Percentiles rank a stretch among this genome's conserved stretches.
These are phyloP conservation scores for Hypoxylon perforatum DNA, from an alignment of 495 filamentous ascomycete genomes.

Conservation along the genomic window DNA sequence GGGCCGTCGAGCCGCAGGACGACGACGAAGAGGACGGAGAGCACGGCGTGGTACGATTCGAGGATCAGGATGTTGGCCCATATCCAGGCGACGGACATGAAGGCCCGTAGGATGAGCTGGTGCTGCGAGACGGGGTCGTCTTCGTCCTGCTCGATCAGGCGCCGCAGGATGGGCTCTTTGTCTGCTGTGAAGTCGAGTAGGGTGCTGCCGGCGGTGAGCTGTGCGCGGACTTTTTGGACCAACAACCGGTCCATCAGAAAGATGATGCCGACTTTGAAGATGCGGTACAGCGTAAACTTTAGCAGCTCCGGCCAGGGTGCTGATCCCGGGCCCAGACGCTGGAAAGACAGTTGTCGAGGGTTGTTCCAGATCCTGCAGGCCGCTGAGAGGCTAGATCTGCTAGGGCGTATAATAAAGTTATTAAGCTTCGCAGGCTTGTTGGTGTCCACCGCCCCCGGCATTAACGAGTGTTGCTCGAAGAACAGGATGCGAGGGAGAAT, in stretches of 20 bases:
- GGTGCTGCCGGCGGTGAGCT: constrained; percentile 7
- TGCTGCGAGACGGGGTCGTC: constrained; percentile 7
- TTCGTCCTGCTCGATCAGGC: constrained; percentile 1
- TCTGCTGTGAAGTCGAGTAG: constrained; percentile 19
- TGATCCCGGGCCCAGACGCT: background rate
- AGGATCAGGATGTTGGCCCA: constrained; percentile 14
- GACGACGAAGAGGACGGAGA: constrained; percentile 11
- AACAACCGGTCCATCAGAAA: constrained; percentile 9
- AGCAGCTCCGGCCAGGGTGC: constrained; percentile 4
- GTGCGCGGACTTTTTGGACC: background rate
- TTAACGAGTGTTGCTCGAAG: constrained; percentile 2
- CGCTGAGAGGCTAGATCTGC: constrained; percentile 12
- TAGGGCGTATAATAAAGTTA: background rate
- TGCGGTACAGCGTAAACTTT: constrained; percentile 5
- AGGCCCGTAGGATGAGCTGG: constrained; percentile 4
- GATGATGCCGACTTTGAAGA: constrained; percentile 3
- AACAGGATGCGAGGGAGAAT: constrained; percentile 11
- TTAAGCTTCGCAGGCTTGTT: background rate
- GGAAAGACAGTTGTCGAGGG: constrained; percentile 7
- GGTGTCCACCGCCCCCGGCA: background rate
- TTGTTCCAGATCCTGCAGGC: constrained; percentile 21
- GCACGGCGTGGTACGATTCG: constrained; percentile 11
- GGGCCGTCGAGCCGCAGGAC: constrained; percentile 11
- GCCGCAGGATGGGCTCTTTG: constrained; percentile 19
- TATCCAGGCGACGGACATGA: constrained; percentile 16